These are phyloP conservation scores for Picea glauca DNA, from an alignment of 75 land plant genomes.

Conservation along the genomic window DNA sequence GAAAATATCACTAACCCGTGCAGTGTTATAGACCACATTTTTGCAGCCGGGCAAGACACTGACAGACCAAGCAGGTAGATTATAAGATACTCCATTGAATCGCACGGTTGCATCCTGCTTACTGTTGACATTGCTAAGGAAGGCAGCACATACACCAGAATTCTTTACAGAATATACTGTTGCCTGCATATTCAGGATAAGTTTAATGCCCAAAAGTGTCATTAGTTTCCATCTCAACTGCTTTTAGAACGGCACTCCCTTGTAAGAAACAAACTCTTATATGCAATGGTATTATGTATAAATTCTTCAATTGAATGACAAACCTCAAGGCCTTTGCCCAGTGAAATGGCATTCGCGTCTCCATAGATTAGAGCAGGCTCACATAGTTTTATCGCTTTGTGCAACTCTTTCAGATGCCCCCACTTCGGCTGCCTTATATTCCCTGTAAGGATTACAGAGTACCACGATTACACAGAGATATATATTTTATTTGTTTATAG, in stretches of 20 bases:
- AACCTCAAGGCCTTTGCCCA: constrained; percentile 26
- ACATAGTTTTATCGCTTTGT: constrained; percentile 25
- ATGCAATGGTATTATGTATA: too few species aligned
- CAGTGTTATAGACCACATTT: constrained; percentile 43
- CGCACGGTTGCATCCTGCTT: constrained; percentile 17
- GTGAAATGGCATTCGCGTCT: constrained; percentile 12
- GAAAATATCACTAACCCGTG: constrained; percentile 24
- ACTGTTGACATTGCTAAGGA: constrained; percentile 23
- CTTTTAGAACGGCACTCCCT: too few species aligned
- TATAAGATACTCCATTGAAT: constrained; percentile 28
- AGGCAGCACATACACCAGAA: constrained; percentile 34
- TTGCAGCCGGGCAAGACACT: constrained; percentile 47
- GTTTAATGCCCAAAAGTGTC: too few species aligned
- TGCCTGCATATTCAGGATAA: constrained; percentile 18
- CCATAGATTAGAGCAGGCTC: constrained; percentile 52
- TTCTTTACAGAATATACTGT: constrained; percentile 10
- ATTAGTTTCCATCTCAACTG: too few species aligned
- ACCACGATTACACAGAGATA: too few species aligned
- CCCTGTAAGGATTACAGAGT: constrained; percentile 24
- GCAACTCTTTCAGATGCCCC: constrained; percentile 85
- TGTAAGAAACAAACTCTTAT: too few species aligned
- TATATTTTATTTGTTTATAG: too few species aligned
- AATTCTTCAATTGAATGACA: neutral
- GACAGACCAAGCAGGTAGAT: constrained; percentile 48
- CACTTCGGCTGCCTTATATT: constrained; percentile 82